phyloP scores from a whole-genome alignment of 768 basidiomycete species.

The Clathrus columnatus region DNA sequence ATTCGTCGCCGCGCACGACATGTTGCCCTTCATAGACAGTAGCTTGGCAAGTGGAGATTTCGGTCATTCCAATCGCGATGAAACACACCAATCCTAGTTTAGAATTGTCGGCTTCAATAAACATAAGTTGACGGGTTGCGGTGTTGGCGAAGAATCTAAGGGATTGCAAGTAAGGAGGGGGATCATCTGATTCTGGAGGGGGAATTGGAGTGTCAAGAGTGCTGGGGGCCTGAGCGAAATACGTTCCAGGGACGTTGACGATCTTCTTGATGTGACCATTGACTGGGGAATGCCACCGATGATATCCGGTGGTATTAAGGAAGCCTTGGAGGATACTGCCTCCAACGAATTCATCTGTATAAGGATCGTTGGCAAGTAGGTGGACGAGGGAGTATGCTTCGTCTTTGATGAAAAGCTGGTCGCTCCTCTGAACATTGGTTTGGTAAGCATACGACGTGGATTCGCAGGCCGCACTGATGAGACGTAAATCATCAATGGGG shows the following conservation, averaged over 20 bases:
- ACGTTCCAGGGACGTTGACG: constrained; percentile 41
- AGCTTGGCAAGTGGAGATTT: constrained; percentile 52
- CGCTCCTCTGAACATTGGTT: constrained; percentile 29
- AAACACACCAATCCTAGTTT: constrained; percentile 50
- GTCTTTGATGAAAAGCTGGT: constrained; percentile 54
- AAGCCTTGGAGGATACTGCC: constrained; percentile 51
- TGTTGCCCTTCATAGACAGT: constrained; percentile 37
- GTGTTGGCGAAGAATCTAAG: constrained; percentile 35
- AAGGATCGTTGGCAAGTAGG: constrained; percentile 39
- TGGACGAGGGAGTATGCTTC: constrained; percentile 51
- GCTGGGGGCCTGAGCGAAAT: constrained; percentile 33
- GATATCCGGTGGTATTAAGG: constrained; percentile 45
- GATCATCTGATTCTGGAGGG: constrained; percentile 16
- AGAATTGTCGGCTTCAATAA: constrained; percentile 44
- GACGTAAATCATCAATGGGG: constrained; percentile 21
- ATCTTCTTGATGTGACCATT: constrained; percentile 33
- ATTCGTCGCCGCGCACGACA: constrained; percentile 44
- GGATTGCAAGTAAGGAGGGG: constrained; percentile 16
- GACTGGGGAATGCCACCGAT: constrained; percentile 57
- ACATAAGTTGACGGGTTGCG: constrained; percentile 44
- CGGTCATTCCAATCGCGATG: constrained; percentile 50
- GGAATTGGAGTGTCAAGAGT: constrained; percentile 16
- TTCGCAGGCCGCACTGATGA: constrained; percentile 48
- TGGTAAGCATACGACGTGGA: constrained; percentile 37
- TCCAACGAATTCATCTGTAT: constrained; percentile 35